Evolutionary conservation across 179 eudicot genomes (phyloP).

Genomic region (Camellia oleifera): DNA sequence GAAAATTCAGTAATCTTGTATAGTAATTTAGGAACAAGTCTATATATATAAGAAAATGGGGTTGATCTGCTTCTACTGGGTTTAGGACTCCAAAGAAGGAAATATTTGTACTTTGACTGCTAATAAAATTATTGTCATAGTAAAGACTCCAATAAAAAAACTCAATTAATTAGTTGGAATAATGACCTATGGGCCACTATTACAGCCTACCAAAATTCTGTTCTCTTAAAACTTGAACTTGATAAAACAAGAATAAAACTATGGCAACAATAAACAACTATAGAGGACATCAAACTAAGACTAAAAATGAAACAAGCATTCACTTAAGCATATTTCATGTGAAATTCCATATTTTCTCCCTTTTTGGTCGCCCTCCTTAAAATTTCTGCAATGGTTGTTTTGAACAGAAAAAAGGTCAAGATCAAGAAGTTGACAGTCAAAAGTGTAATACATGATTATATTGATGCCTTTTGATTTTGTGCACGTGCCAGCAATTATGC

Average conservation of each 20-base stretch:
- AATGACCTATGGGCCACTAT: too few species aligned
- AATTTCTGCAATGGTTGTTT: not conserved
- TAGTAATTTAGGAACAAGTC: too few species aligned
- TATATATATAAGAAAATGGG: too few species aligned
- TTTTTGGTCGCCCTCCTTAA: not conserved
- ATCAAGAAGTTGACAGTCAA: not conserved
- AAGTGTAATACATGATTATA: not conserved
- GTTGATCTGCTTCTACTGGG: too few species aligned
- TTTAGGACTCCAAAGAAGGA: too few species aligned
- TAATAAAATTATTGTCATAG: too few species aligned
- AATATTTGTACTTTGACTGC: too few species aligned
- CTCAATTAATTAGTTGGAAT: too few species aligned
- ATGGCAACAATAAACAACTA: not conserved
- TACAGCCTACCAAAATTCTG: not conserved
- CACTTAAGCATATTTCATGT: not conserved
- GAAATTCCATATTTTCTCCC: not conserved
- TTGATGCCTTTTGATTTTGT: conserved; percentile 3
- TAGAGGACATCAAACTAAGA: not conserved
- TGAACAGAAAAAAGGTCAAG: not conserved
- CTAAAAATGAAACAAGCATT: not conserved
- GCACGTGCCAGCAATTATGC: not conserved
- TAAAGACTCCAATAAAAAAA: too few species aligned
- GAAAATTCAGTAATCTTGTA: too few species aligned
- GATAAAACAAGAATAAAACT: too few species aligned
- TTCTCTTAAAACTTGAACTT: not conserved